A percentile compares a stretch with the other conserved stretches of the same genome.
phyloP scores from a whole-genome alignment of 1,284 basidiomycete species.

The Puccinia triticina region DNA sequence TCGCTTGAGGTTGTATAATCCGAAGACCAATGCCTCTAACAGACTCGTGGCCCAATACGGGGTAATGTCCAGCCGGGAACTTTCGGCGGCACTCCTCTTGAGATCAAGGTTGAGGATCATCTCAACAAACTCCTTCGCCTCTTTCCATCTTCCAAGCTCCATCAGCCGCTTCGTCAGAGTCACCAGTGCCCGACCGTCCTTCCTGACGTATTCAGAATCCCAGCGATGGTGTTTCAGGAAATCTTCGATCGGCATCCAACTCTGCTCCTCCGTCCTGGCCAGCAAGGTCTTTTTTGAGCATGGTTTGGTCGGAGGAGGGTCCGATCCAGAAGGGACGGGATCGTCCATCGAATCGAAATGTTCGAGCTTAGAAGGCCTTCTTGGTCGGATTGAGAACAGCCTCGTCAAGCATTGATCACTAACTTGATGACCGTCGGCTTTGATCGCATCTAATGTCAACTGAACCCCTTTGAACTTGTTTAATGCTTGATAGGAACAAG shows the following conservation, averaged over 20 bases:
- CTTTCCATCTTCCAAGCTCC: conserved; percentile 32
- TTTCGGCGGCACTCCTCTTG: neutral
- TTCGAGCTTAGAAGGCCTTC: conserved; percentile 23
- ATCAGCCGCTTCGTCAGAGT: conserved; percentile 37
- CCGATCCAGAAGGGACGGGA: neutral
- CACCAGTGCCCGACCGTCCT: conserved; percentile 29
- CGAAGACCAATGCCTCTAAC: conserved; percentile 29
- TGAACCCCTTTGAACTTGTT: conserved; percentile 39
- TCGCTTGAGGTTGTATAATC: conserved; percentile 44
- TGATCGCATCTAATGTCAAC: conserved; percentile 24
- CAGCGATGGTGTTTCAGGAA: conserved; percentile 20
- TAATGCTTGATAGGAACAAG: conserved; percentile 37
- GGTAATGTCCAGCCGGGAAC: conserved; percentile 8
- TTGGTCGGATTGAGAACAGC: conserved; percentile 40
- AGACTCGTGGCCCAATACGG: conserved; percentile 35
- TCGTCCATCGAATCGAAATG: conserved; percentile 49
- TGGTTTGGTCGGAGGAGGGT: neutral
- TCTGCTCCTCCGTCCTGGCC: neutral
- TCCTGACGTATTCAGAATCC: neutral
- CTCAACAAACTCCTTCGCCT: conserved; percentile 31
- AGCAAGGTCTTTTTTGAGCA: neutral
- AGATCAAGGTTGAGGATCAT: conserved; percentile 17
- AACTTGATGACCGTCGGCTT: conserved; percentile 10
- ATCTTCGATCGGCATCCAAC: conserved; percentile 15
- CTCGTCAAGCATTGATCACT: conserved; percentile 28